A percentile compares a stretch with the other conserved stretches of the same genome.
Evolutionary conservation across 345 rosid species (phyloP).

Genomic region (Schrenkiella parvula): DNA sequence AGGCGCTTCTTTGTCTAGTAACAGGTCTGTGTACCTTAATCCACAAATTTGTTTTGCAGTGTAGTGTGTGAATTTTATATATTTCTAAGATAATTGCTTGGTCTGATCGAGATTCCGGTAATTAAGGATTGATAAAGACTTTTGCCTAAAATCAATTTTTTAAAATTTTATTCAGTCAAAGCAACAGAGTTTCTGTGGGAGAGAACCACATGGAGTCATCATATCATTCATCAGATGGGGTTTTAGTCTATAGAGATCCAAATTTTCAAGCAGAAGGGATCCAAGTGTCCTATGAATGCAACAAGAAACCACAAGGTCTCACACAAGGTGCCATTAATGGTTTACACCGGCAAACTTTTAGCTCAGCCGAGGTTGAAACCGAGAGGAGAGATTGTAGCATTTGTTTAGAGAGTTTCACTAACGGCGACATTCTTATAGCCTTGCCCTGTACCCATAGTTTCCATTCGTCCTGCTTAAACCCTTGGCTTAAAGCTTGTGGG

Average conservation of each 20-base stretch:
- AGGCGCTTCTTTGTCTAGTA: slow-evolving; percentile 58
- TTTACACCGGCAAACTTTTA: slow-evolving; percentile 46
- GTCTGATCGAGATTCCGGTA: neutral
- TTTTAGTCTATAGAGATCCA: neutral
- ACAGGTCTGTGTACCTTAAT: slow-evolving; percentile 47
- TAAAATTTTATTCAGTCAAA: slow-evolving; percentile 9
- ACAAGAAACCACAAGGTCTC: slow-evolving; percentile 76
- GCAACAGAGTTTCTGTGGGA: slow-evolving; percentile 15
- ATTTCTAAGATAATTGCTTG: neutral
- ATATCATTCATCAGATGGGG: neutral
- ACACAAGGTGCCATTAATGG: slow-evolving; percentile 47
- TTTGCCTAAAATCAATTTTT: neutral
- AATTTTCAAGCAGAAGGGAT: slow-evolving; percentile 32
- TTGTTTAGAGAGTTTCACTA: slow-evolving; percentile 77
- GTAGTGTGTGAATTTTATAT: neutral
- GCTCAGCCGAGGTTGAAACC: slow-evolving; percentile 22
- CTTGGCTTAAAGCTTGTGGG: slow-evolving; percentile 86
- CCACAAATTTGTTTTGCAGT: neutral
- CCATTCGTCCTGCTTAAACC: slow-evolving; percentile 73
- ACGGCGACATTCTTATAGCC: slow-evolving; percentile 52
- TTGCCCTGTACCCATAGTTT: slow-evolving; percentile 70
- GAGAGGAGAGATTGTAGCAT: slow-evolving; percentile 41
- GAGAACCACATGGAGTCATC: slow-evolving; percentile 22
- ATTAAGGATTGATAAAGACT: neutral
- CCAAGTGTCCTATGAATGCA: slow-evolving; percentile 25